Percentiles rank a stretch among this genome's conserved stretches.
Conservation (phyloP, 2,329 filamentous ascomycete genomes). For the Monosporascus sp. region DNA sequence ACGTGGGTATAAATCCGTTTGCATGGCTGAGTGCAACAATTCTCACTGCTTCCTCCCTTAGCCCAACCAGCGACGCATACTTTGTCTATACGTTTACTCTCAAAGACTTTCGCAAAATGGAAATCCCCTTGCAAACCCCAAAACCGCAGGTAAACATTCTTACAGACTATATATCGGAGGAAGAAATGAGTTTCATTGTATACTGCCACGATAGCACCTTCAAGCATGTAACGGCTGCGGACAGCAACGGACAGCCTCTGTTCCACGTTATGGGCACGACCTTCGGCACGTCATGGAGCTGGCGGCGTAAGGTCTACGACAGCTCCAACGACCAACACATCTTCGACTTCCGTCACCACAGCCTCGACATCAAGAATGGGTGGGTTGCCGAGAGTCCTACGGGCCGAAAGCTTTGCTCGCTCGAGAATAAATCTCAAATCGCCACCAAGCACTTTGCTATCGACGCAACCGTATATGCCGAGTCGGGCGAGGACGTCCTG, state of each 20-base stretch:
- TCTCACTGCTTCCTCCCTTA: too few relatives aligned
- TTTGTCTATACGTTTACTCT: too few relatives aligned
- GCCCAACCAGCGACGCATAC: too few relatives aligned
- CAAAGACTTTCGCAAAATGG: background rate
- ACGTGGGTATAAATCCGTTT: too few relatives aligned
- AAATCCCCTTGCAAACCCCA: conserved; percentile 3
- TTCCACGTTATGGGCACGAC: conserved; percentile 8
- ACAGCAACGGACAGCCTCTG: background rate
- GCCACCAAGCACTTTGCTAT: conserved; percentile 5
- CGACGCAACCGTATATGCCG: conserved; percentile 8
- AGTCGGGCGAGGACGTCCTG: conserved; percentile 8
- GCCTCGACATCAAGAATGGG: conserved; percentile 10
- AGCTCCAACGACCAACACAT: conserved; percentile 1
- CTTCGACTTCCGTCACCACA: conserved; percentile 14
- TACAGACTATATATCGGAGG: background rate
- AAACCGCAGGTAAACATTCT: conserved; percentile 5
- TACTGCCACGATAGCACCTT: conserved; percentile 7
- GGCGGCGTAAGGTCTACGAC: conserved; percentile 11
- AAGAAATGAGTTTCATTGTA: conserved; percentile 1
- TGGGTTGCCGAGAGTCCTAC: conserved; percentile 9
- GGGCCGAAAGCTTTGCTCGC: conserved; percentile 6
- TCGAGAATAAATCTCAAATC: conserved; percentile 6
- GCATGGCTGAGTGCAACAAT: too few relatives aligned
- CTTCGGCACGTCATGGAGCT: conserved; percentile 12
- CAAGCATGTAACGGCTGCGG: conserved; percentile 1